Conservation (phyloP, 164 flowering plant genomes). For the Sextonia rubra region DNA sequence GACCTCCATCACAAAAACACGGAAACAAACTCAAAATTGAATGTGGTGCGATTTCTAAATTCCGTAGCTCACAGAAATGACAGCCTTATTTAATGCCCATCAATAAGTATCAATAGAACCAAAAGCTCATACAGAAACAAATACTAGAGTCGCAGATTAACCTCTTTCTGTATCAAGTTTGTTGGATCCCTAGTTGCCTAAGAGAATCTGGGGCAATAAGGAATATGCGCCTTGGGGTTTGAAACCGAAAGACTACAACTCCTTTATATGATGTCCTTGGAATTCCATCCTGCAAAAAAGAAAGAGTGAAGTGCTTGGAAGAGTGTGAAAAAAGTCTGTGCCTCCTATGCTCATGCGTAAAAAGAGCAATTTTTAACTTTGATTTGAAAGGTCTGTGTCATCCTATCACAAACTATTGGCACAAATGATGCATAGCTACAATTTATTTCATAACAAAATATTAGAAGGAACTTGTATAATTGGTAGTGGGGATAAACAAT, state of each 20-base stretch:
- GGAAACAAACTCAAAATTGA: neutral
- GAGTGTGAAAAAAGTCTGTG: too few species aligned
- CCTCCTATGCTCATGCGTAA: too few species aligned
- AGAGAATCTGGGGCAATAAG: constrained; percentile 83
- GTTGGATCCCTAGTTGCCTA: constrained; percentile 59
- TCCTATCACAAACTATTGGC: neutral
- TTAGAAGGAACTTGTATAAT: neutral
- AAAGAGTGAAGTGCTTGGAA: neutral
- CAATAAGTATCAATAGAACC: neutral
- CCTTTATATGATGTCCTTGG: constrained; percentile 96
- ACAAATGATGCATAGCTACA: neutral
- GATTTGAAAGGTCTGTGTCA: too few species aligned
- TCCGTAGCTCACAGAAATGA: neutral
- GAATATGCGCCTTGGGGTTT: constrained; percentile 62
- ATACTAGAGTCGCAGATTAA: constrained; percentile 4
- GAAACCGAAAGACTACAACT: constrained; percentile 76
- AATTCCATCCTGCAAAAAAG: constrained; percentile 68
- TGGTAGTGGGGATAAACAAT: neutral
- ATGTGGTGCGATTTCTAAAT: neutral
- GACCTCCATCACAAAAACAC: neutral
- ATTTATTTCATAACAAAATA: neutral
- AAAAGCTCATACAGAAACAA: constrained; percentile 6
- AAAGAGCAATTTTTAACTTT: too few species aligned
- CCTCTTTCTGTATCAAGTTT: constrained; percentile 28
- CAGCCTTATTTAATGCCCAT: neutral